phyloP scores from a whole-genome alignment of 129 eudicot genomes.

The Helianthus tuberosus region DNA sequence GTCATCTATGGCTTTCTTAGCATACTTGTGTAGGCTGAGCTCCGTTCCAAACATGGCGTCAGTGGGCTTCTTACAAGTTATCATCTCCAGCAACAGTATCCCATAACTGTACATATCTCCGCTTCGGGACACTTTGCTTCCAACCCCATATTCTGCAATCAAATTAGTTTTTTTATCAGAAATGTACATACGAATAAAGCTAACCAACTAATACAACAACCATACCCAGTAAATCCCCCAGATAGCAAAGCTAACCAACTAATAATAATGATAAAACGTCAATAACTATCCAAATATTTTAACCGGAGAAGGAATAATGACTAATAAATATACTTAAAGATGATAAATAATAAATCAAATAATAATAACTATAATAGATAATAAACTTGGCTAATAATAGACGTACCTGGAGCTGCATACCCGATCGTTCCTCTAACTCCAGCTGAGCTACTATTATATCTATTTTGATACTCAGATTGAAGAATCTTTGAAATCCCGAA shows the following conservation, averaged over 20 bases:
- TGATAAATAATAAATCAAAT: too few relatives aligned
- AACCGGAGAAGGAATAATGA: too few relatives aligned
- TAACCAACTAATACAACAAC: too few relatives aligned
- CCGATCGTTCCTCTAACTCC: slow-evolving; percentile 52
- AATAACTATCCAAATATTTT: too few relatives aligned
- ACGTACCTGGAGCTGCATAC: slow-evolving; percentile 53
- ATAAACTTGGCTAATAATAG: neutral
- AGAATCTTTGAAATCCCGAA: slow-evolving; percentile 48
- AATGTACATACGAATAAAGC: too few relatives aligned
- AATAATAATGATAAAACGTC: too few relatives aligned
- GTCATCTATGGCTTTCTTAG: slow-evolving; percentile 26
- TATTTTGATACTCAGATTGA: slow-evolving; percentile 26
- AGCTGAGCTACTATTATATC: slow-evolving; percentile 29
- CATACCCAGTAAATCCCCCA: too few relatives aligned
- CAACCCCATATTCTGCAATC: slow-evolving; percentile 51
- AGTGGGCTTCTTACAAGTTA: slow-evolving; percentile 39
- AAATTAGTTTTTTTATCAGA: neutral
- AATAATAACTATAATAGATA: neutral
- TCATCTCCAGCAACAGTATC: slow-evolving; percentile 44
- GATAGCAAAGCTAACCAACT: too few relatives aligned
- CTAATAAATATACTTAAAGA: too few relatives aligned
- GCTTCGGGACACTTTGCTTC: slow-evolving; percentile 42
- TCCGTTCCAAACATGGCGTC: slow-evolving; percentile 34
- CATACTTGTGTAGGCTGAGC: slow-evolving; percentile 42
- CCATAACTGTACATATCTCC: slow-evolving; percentile 55